Base-by-base conservation (phyloP, 805 yeast genomes). In the Candida succiphila region DNA sequence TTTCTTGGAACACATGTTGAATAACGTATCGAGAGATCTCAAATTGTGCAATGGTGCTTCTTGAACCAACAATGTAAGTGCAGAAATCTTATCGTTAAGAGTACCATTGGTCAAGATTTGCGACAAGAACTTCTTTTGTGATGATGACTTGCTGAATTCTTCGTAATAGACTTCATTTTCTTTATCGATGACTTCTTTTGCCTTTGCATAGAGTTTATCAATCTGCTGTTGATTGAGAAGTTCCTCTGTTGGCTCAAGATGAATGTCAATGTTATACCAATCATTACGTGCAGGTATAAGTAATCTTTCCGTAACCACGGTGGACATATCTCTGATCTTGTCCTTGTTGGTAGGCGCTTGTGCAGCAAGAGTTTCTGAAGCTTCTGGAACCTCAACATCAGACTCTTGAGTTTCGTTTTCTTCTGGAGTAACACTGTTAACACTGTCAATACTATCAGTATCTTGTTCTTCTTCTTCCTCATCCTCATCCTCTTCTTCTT, bases 51-150 rank as follows among this genome's bases (percentile, higher is more conserved):
- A 54, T 6, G 98, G 98, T 3, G 96, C 88, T 61, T 92, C 97
- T 54, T 92, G 97, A 31, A 88, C 73, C 52, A 92, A 65, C 52
- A 92, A 72, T 1, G 98, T 89, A 51, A 92, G 68, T 0, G 98
- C 96, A 31, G 95, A 84, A 35, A 92, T 83, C 61, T 92, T 87
- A 78, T 92, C 98, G 47, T 77, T 80, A 46, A 89, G 67, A 0
- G 98, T 92, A 83, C 98, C 98, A 44, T 76, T 80, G 5, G 87
- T 69, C 48, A 92, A 70, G 45, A 92, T 80, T 58, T 89, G 94
- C 1, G 89, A 72, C 66, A 86, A 74, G 56, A 89, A 89, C 66
- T 84, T 80, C 52, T 75, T 78, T 62, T 83, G 96, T 5, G 94
- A 82, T 26, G 80, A 75, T 36, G 78, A 72, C 42, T 76, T 76